phyloP scores from a whole-genome alignment of 306 rosid genomes.

The Corylus americana region DNA sequence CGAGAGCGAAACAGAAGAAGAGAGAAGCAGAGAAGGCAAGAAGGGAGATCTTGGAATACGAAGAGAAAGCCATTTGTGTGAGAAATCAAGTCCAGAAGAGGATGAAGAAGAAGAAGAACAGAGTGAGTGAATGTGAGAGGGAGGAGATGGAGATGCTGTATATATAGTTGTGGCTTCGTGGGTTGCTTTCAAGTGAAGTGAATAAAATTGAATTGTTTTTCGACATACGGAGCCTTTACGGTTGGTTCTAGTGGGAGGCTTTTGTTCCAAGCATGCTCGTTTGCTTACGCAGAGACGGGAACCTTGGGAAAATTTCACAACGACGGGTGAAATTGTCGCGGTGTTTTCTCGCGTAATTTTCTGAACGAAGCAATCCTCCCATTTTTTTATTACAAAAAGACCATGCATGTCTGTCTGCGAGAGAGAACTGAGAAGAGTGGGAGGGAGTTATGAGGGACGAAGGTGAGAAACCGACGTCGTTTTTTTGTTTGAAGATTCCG shows the following conservation, averaged over 20 bases:
- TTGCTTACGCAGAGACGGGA: slow-evolving; percentile 5
- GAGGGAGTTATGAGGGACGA: too few species aligned
- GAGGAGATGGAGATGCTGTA: slow-evolving; percentile 3
- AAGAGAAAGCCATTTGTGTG: slow-evolving; percentile 41
- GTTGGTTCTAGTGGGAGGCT: slow-evolving; percentile 31
- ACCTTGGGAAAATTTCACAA: background rate
- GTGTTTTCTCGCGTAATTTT: background rate
- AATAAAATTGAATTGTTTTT: background rate
- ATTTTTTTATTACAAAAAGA: background rate
- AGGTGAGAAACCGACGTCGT: too few species aligned
- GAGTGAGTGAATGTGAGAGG: slow-evolving; percentile 26
- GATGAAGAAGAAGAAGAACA: background rate
- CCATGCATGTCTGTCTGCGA: too few species aligned
- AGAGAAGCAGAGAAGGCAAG: background rate
- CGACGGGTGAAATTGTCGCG: background rate
- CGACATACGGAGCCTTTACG: slow-evolving; percentile 50
- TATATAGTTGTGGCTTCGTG: slow-evolving; percentile 39
- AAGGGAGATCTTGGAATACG: slow-evolving; percentile 31
- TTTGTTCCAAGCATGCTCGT: slow-evolving; percentile 39
- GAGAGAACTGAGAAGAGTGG: too few species aligned
- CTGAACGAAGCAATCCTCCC: background rate
- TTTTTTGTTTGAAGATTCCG: too few species aligned
- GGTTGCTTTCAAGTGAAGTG: slow-evolving; percentile 58
- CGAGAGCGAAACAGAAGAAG: slow-evolving; percentile 34
- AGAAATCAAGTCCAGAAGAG: background rate